A percentile compares a stretch with the other conserved stretches of the same genome.
These are phyloP conservation scores for Pleurotus citrinopileatus DNA, from an alignment of 768 basidiomycete genomes.

Conservation along the genomic window DNA sequence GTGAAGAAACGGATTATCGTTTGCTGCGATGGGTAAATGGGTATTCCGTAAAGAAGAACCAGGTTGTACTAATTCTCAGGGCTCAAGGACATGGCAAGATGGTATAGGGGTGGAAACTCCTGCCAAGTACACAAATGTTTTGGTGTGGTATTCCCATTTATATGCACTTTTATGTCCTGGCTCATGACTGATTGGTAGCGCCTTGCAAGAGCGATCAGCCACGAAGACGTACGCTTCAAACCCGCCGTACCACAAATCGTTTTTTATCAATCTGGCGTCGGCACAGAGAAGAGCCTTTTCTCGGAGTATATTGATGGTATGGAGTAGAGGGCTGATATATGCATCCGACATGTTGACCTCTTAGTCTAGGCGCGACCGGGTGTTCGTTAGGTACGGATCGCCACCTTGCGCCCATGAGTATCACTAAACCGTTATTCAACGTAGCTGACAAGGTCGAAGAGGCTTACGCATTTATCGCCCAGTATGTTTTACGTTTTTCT, in stretches of 20 bases:
- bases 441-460: constrained; percentile 73
- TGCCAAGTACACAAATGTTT: constrained; percentile 53
- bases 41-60: not conserved
- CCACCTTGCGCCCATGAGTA: constrained; percentile 6
- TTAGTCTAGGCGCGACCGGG: constrained; percentile 55
- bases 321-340: not conserved
- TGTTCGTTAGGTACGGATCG: constrained; percentile 49
- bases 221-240: constrained; percentile 40
- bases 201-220: constrained; percentile 49
- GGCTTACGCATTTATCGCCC: constrained; percentile 77
- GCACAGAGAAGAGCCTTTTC: constrained; percentile 53
- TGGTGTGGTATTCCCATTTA: constrained; percentile 38
- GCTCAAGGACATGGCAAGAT: constrained; percentile 73
- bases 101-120: constrained; percentile 43
- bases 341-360: constrained; percentile 5
- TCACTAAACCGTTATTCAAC: not conserved
- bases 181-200: constrained; percentile 31
- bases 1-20: constrained; percentile 61
- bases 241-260: constrained; percentile 57
- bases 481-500: constrained; percentile 43
- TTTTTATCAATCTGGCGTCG: constrained; percentile 63
- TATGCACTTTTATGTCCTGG: not conserved
- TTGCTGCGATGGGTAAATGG: constrained; percentile 70
- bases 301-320: constrained; percentile 60
- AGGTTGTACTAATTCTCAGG: constrained; percentile 7